A percentile compares a stretch with the other conserved stretches of the same genome.
These are phyloP conservation scores for Selaginella moellendorffii DNA, from an alignment of 75 land plant species.

Conservation along the genomic window DNA sequence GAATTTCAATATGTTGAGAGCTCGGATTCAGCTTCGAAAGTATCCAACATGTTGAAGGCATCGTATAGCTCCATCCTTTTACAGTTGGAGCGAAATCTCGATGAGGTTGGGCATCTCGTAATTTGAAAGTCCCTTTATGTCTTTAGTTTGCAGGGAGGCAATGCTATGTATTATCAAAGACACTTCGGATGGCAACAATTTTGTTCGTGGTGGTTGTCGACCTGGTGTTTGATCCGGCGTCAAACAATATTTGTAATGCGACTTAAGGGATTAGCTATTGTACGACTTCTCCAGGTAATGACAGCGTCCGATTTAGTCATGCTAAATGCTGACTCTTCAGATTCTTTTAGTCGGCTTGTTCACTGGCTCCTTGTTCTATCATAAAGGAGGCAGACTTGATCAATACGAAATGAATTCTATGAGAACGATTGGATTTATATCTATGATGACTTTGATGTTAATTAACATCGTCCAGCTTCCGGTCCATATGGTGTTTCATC, in stretches of 20 bases:
- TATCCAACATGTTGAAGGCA: neutral
- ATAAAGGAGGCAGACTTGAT: constrained; percentile 15
- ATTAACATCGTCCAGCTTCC: constrained; percentile 34
- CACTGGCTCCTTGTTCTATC: constrained; percentile 33
- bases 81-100: neutral
- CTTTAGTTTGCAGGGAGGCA: neutral
- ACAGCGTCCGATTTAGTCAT: neutral
- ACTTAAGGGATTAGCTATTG: constrained; percentile 19
- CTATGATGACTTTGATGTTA: constrained; percentile 30
- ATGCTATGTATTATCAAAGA: neutral
- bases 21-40: neutral
- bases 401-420: constrained; percentile 27
- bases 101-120: neutral
- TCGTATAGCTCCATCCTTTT: neutral
- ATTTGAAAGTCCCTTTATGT: too few relatives aligned
- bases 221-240: constrained; percentile 21
- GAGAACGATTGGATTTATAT: constrained; percentile 28
- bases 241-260: constrained; percentile 22
- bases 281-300: constrained; percentile 32
- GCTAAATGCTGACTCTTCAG: too few relatives aligned
- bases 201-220: constrained; percentile 32
- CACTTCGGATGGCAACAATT: constrained; percentile 15
- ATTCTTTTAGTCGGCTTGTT: constrained; percentile 26
- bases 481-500: constrained; percentile 24
- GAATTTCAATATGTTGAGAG: neutral